phyloP scores from a whole-genome alignment of 139 green algal species.

The Edaphochlamys debaryana region DNA sequence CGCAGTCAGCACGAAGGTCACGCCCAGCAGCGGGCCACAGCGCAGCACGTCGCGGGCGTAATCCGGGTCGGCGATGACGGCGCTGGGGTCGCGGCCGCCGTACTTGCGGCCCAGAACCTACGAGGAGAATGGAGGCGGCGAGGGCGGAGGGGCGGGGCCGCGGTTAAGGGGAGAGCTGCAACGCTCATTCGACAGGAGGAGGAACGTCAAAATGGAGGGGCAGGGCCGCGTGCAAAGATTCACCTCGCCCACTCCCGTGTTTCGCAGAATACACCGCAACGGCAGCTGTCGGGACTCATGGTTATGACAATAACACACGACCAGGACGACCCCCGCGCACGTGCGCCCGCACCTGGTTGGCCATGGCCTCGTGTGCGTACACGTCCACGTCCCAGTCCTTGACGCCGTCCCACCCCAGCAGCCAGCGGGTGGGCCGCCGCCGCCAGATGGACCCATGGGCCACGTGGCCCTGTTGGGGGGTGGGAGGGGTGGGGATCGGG shows the following conservation, averaged over 20 bases:
- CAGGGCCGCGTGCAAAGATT: no score
- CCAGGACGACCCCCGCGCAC: neutral
- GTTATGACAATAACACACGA: no score
- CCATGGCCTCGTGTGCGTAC: conserved; percentile 13
- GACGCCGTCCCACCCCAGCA: conserved; percentile 40
- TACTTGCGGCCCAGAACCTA: conserved; percentile 42
- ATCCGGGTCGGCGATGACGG: neutral
- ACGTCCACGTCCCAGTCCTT: conserved; percentile 38
- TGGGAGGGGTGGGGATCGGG: neutral
- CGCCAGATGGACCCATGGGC: conserved; percentile 35
- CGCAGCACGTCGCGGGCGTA: conserved; percentile 43
- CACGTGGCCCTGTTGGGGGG: conserved; percentile 19
- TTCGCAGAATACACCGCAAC: no score
- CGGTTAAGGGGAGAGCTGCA: neutral
- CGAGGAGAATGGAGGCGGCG: neutral
- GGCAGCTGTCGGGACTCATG: no score
- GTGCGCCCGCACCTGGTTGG: conserved; percentile 16
- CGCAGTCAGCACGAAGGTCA: conserved; percentile 36
- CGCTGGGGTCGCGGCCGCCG: conserved; percentile 1
- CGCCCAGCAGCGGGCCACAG: conserved; percentile 33
- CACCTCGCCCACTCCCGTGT: no score
- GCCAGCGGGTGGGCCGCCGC: conserved; percentile 53
- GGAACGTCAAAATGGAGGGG: no score
- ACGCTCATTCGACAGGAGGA: neutral
- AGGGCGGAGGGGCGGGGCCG: neutral